Conservation (phyloP, 192 early-diverging fungal species). For the Podila minutissima region DNA sequence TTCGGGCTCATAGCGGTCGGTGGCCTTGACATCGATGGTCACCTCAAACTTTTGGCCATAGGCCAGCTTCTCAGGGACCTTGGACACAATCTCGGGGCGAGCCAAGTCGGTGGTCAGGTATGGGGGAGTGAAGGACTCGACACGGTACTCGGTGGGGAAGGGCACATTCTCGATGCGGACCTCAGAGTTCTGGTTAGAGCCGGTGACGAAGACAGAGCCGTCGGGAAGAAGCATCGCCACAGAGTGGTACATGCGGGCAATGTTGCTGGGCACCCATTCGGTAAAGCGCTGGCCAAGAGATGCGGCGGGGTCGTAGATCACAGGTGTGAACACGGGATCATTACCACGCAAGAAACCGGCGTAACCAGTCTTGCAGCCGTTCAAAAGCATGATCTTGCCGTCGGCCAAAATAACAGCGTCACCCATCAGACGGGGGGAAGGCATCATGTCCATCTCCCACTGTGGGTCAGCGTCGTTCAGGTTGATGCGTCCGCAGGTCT, state of each 20-base stretch:
- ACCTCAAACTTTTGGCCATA: neutral
- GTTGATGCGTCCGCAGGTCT: slow-evolving; percentile 61
- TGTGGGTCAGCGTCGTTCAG: slow-evolving; percentile 47
- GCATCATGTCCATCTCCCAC: slow-evolving; percentile 66
- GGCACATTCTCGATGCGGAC: slow-evolving; percentile 28
- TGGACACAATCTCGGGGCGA: slow-evolving; percentile 45
- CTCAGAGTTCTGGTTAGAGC: slow-evolving; percentile 48
- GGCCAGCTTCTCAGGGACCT: slow-evolving; percentile 3
- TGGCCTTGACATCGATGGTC: slow-evolving; percentile 46
- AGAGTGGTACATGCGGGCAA: slow-evolving; percentile 75
- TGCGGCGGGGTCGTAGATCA: slow-evolving; percentile 62
- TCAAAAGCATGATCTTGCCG: slow-evolving; percentile 68
- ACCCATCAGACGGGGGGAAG: slow-evolving; percentile 58
- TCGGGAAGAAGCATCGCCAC: slow-evolving; percentile 56
- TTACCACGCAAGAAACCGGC: slow-evolving; percentile 60
- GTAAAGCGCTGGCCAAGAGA: slow-evolving; percentile 57
- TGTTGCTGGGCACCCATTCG: slow-evolving; percentile 51
- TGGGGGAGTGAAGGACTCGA: slow-evolving; percentile 64
- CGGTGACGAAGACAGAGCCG: slow-evolving; percentile 51
- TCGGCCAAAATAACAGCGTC: slow-evolving; percentile 63
- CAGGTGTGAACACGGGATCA: slow-evolving; percentile 61
- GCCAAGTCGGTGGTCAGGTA: slow-evolving; percentile 56
- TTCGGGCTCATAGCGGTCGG: slow-evolving; percentile 21
- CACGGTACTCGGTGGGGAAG: slow-evolving; percentile 62
- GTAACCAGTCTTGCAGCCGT: slow-evolving; percentile 68